A percentile compares a stretch with the other conserved stretches of the same genome.
Conservation (phyloP, 1,139 yeast species). For the Debaryomyces nepalensis region DNA sequence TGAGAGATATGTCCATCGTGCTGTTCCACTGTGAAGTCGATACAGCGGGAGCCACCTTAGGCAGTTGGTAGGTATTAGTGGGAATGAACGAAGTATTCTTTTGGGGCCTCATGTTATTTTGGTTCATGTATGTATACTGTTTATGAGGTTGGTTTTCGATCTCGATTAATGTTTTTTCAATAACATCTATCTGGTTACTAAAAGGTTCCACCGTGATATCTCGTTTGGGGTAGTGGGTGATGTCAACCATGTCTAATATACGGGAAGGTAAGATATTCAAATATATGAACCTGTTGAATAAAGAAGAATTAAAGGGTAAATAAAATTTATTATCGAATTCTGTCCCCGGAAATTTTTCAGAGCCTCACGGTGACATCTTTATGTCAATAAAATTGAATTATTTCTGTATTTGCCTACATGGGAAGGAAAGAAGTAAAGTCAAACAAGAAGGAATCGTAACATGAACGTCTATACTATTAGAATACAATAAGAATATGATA, state of each 20-base stretch:
- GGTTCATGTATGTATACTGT: constrained; percentile 15
- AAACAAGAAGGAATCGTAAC: background rate
- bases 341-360: constrained; percentile 8
- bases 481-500: constrained; percentile 5
- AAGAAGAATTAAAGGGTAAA: too few species aligned
- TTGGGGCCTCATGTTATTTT: constrained; percentile 12
- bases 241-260: constrained; percentile 2
- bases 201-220: constrained; percentile 35
- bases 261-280: background rate
- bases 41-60: background rate
- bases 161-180: constrained; percentile 38
- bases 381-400: background rate
- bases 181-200: constrained; percentile 36
- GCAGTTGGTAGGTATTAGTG: background rate
- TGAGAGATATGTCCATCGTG: background rate
- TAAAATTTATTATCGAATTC: constrained; percentile 3
- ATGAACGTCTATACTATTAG: constrained; percentile 9
- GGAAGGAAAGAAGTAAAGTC: too few species aligned
- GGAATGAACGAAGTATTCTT: background rate
- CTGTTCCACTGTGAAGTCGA: background rate
- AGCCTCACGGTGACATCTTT: background rate
- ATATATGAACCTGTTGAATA: too few species aligned
- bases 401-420: too few species aligned
- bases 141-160: constrained; percentile 36
- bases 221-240: constrained; percentile 28